phyloP scores from a whole-genome alignment of 2,329 filamentous ascomycete species.

The Cyclaneusma minus region DNA sequence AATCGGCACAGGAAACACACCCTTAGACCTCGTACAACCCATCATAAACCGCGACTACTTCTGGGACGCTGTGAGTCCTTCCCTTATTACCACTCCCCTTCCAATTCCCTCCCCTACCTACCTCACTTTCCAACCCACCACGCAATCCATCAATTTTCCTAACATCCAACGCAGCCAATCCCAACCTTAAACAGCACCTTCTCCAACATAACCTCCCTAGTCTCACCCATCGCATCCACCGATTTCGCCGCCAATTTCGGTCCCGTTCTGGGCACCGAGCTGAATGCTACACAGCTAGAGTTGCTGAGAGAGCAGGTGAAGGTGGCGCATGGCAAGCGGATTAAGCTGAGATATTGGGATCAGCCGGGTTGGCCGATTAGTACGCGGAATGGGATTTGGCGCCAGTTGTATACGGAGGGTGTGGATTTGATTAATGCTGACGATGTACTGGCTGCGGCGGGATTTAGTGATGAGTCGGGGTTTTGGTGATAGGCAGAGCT shows the following conservation, averaged over 20 bases:
- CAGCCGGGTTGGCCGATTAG: constrained; percentile 42
- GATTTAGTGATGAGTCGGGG: constrained; percentile 5
- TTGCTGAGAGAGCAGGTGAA: constrained; percentile 34
- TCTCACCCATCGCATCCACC: constrained; percentile 13
- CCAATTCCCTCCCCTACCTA: background rate
- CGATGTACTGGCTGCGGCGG: constrained; percentile 36
- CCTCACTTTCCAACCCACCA: background rate
- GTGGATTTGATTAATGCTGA: constrained; percentile 49
- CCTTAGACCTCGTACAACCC: constrained; percentile 28
- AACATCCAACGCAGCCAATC: constrained; percentile 8
- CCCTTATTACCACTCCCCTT: no score
- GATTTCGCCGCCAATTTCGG: constrained; percentile 23
- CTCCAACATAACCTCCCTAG: constrained; percentile 13
- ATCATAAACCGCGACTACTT: constrained; percentile 36
- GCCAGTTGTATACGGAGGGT: constrained; percentile 36
- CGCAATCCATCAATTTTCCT: no score
- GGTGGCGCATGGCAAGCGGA: constrained; percentile 37
- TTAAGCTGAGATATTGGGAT: constrained; percentile 47
- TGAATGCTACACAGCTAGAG: constrained; percentile 32
- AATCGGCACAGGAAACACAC: constrained; percentile 44
- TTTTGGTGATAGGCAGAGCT: constrained; percentile 3
- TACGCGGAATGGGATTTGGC: constrained; percentile 43
- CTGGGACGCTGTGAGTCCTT: constrained; percentile 35
- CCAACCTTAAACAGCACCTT: constrained; percentile 12
- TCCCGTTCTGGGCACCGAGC: constrained; percentile 17